A percentile compares a stretch with the other conserved stretches of the same genome.
Conservation (phyloP, 192 early-diverging fungal genomes). For the Rhizophagus clarus region DNA sequence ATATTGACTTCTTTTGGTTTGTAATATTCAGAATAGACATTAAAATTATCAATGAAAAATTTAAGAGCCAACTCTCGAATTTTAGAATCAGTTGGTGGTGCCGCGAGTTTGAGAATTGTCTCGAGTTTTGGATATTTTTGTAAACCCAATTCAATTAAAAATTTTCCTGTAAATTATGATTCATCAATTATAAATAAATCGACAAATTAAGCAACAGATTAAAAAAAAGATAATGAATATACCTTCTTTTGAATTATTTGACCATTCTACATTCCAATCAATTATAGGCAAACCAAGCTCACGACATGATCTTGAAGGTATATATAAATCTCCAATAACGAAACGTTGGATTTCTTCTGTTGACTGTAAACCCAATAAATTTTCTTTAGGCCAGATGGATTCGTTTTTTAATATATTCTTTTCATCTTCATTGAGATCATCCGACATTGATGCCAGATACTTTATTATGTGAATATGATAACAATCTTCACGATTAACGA, state of each 20-base stretch:
- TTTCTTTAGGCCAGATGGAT: conserved; percentile 65
- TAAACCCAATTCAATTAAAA: conserved; percentile 55
- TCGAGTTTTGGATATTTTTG: conserved; percentile 41
- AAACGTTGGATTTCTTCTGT: conserved; percentile 45
- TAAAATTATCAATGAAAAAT: conserved; percentile 73
- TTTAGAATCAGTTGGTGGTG: conserved; percentile 33
- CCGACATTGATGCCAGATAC: conserved; percentile 71
- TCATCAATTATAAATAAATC: conserved; percentile 30
- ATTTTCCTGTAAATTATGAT: conserved; percentile 41
- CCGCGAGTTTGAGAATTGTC: conserved; percentile 43
- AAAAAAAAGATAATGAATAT: background rate
- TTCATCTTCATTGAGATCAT: conserved; percentile 64
- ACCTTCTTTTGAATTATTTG: conserved; percentile 36
- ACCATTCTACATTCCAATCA: conserved; percentile 62
- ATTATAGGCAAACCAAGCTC: conserved; percentile 67
- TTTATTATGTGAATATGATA: conserved; percentile 80
- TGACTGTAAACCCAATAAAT: conserved; percentile 17
- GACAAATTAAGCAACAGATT: background rate
- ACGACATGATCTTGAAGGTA: conserved; percentile 58
- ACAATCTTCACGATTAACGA: conserved; percentile 74
- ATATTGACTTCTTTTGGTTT: conserved; percentile 42
- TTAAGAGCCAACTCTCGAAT: conserved; percentile 57
- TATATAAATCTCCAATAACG: conserved; percentile 68
- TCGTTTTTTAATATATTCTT: conserved; percentile 60
- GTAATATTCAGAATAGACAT: conserved; percentile 56